Percentiles rank a stretch among this genome's conserved stretches.
Evolutionary conservation across 257 asterid genomes (phyloP).

Genomic region (Solanum etuberosum): DNA sequence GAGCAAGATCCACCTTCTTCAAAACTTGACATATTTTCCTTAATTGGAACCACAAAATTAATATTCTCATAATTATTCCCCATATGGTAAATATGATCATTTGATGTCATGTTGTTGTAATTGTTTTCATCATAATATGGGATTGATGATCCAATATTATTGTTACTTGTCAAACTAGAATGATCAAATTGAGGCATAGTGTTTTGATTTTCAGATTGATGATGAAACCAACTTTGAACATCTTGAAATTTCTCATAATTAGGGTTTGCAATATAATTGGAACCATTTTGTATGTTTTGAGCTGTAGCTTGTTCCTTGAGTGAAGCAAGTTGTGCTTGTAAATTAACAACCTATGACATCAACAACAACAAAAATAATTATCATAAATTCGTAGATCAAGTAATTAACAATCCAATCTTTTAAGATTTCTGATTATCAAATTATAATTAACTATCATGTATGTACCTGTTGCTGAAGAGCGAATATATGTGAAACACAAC

Average conservation of each 20-base stretch:
- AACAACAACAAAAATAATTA: neutral
- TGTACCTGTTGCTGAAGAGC: conserved; percentile 38
- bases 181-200: conserved; percentile 23
- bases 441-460: neutral
- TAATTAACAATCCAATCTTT: neutral
- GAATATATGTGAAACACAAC: conserved; percentile 38
- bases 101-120: neutral
- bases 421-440: neutral
- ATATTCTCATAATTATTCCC: neutral
- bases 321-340: conserved; percentile 34
- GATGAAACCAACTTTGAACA: conserved; percentile 45
- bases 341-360: conserved; percentile 14
- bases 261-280: conserved; percentile 34
- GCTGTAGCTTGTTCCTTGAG: conserved; percentile 30
- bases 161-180: neutral
- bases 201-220: conserved; percentile 19
- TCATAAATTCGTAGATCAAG: neutral
- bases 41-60: neutral
- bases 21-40: conserved; percentile 33
- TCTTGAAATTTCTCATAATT: conserved; percentile 33
- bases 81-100: neutral
- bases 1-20: conserved; percentile 16
- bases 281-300: conserved; percentile 9
- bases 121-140: neutral
- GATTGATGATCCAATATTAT: neutral